These are phyloP conservation scores for Dendrobium chrysotoxum DNA, from an alignment of 106 monocot species.

Conservation along the genomic window DNA sequence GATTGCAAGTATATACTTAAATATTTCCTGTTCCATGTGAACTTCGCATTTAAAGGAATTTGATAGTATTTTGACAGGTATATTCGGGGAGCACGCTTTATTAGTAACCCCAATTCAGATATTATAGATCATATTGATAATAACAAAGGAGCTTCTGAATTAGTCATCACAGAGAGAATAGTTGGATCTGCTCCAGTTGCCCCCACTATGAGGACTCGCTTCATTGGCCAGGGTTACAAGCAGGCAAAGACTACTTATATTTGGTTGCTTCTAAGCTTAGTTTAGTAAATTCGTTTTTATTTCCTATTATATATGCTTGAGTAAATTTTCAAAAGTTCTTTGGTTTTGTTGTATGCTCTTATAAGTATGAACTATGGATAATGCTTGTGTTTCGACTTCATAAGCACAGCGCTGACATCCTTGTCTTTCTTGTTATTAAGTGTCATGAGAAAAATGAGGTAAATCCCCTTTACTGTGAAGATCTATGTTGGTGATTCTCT, in stretches of 20 bases:
- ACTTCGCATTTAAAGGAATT: neutral
- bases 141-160: conserved; percentile 3
- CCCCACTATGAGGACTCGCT: conserved; percentile 38
- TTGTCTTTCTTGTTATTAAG: no score
- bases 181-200: neutral
- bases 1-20: neutral
- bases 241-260: conserved; percentile 35
- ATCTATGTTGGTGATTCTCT: no score
- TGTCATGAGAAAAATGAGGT: no score
- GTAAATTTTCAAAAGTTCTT: no score
- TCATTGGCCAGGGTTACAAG: conserved; percentile 85
- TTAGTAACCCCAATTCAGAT: conserved; percentile 14
- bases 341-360: no score
- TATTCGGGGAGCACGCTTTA: conserved; percentile 61
- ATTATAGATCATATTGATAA: neutral
- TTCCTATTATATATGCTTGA: neutral
- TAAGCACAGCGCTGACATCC: no score
- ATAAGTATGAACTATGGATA: neutral
- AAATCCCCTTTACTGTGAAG: no score
- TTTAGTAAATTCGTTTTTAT: neutral
- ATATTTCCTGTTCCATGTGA: neutral
- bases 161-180: neutral
- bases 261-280: neutral
- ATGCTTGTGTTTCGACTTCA: no score
- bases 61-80: conserved; percentile 28